These are phyloP conservation scores for Ascomycota sp. DNA, from an alignment of 2,329 filamentous ascomycete species.

Conservation along the genomic window DNA sequence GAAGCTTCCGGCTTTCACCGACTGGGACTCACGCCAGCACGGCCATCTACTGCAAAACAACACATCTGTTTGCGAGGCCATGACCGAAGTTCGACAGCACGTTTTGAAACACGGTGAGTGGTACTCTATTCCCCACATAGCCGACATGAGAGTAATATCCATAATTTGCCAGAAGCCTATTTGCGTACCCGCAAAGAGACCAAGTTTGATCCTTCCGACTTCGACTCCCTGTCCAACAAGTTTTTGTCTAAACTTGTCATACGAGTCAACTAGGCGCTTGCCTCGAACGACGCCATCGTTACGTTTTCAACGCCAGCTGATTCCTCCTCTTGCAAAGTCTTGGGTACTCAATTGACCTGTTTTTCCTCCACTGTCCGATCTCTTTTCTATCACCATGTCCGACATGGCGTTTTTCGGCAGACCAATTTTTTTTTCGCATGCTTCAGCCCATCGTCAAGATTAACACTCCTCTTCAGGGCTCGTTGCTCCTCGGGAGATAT, in stretches of 20 bases:
- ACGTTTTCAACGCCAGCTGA: neutral
- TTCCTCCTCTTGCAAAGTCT: neutral
- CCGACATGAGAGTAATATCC: too few relatives aligned
- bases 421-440: too few relatives aligned
- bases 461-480: too few relatives aligned
- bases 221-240: conserved; percentile 91
- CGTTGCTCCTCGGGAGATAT: neutral
- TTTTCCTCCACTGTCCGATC: neutral
- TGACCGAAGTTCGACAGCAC: conserved; percentile 88
- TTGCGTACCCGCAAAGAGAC: conserved; percentile 59
- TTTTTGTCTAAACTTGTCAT: conserved; percentile 94
- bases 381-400: neutral
- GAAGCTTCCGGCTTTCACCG: conserved; percentile 77
- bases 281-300: neutral
- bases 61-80: conserved; percentile 74
- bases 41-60: conserved; percentile 84
- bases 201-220: conserved; percentile 79
- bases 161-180: conserved; percentile 49
- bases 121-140: too few relatives aligned
- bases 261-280: conserved; percentile 49
- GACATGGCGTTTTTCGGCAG: too few relatives aligned
- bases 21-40: conserved; percentile 87
- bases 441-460: too few relatives aligned
- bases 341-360: too few relatives aligned
- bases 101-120: conserved; percentile 72